Conservation (phyloP, 345 rosid genomes). For the Litchi chinensis region DNA sequence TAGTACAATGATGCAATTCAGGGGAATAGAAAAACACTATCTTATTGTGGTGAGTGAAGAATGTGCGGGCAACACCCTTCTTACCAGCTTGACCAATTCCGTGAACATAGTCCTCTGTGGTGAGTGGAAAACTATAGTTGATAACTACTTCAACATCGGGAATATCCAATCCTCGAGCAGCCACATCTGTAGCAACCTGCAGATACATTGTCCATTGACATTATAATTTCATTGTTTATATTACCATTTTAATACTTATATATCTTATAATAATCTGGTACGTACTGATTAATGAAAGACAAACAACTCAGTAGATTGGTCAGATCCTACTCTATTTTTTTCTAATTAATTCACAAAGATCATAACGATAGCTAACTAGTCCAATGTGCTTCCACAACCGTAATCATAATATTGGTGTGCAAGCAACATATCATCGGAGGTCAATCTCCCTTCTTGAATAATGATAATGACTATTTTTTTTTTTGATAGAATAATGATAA, state of each 20-base stretch:
- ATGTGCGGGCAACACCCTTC: conserved; percentile 96
- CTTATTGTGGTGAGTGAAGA: conserved; percentile 88
- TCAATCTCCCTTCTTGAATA: conserved; percentile 83
- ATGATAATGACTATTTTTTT: too few species aligned
- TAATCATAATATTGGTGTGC: conserved; percentile 7
- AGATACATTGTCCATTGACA: too few species aligned
- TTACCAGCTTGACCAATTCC: conserved; percentile 97
- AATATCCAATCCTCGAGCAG: conserved; percentile 94
- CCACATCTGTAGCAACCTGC: conserved; percentile 97
- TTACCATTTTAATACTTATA: too few species aligned
- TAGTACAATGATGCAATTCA: too few species aligned
- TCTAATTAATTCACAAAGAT: not conserved
- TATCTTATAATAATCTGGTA: too few species aligned
- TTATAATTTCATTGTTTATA: too few species aligned
- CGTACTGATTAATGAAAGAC: too few species aligned
- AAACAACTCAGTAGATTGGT: not conserved
- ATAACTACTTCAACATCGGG: conserved; percentile 96
- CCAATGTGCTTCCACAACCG: not conserved
- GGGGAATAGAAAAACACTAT: conserved; percentile 27
- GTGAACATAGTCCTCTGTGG: conserved; percentile 93
- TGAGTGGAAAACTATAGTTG: conserved; percentile 90
- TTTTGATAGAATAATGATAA: too few species aligned
- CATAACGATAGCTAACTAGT: not conserved
- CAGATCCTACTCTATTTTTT: not conserved
- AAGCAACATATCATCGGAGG: conserved; percentile 69